phyloP scores from a whole-genome alignment of 2,329 filamentous ascomycete species.

The Furcasterigmium furcatum region DNA sequence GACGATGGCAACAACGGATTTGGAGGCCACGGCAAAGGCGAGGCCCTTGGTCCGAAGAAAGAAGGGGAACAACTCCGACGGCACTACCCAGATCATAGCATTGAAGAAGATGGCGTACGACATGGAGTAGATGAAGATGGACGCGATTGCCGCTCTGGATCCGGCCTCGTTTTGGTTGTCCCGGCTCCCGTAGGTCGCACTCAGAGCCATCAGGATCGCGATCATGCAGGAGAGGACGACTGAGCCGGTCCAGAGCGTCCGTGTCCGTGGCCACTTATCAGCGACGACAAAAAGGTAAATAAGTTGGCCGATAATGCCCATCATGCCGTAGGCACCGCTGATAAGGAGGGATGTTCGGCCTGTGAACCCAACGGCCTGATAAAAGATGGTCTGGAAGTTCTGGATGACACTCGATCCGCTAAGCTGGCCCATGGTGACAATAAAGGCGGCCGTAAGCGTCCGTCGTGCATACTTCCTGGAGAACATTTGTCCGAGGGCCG shows the following conservation, averaged over 20 bases:
- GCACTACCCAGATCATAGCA: slow-evolving; percentile 27
- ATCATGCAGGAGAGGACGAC: slow-evolving; percentile 8
- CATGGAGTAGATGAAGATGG: slow-evolving; percentile 32
- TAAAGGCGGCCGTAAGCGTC: slow-evolving; percentile 25
- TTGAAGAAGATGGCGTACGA: slow-evolving; percentile 34
- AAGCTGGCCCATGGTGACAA: slow-evolving; percentile 28
- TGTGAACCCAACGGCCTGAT: slow-evolving; percentile 25
- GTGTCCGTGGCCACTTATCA: slow-evolving; percentile 24
- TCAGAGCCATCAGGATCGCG: slow-evolving; percentile 16
- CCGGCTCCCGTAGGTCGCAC: slow-evolving; percentile 12
- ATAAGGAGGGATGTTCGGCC: slow-evolving; percentile 26
- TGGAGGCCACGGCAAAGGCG: slow-evolving; percentile 23
- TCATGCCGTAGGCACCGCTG: slow-evolving; percentile 29
- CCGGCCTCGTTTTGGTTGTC: slow-evolving; percentile 17
- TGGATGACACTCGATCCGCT: slow-evolving; percentile 30
- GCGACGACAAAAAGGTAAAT: slow-evolving; percentile 25
- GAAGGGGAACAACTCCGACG: slow-evolving; percentile 29
- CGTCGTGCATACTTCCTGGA: slow-evolving; percentile 21
- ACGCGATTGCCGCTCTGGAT: slow-evolving; percentile 26
- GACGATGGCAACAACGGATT: slow-evolving; percentile 22
- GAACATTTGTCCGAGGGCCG: slow-evolving; percentile 16
- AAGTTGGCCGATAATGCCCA: slow-evolving; percentile 29
- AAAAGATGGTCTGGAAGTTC: slow-evolving; percentile 32
- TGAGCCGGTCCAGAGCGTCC: slow-evolving; percentile 7
- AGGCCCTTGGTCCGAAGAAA: slow-evolving; percentile 25